Evolutionary conservation across 768 basidiomycete species (phyloP), one percentile per base, ranked within the genome.

Genomic region (Cystofilobasidium bisporidii): DNA sequence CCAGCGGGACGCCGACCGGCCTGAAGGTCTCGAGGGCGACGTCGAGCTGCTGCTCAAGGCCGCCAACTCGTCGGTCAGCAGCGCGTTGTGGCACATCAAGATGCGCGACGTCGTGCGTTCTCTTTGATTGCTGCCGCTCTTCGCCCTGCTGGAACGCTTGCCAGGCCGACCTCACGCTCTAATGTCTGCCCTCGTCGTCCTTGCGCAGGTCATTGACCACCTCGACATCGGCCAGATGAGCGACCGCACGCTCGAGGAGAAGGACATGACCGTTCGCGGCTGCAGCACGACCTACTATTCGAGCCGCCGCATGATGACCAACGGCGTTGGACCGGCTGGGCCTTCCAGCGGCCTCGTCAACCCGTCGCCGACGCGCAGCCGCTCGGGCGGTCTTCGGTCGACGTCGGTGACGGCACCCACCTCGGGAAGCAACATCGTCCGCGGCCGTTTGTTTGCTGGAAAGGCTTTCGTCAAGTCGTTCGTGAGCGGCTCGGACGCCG

Each of bases 321-420:
- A 11, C 6, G 26, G 3, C 9, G 48, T 15, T 24, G 48, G n/a
- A 9, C n/a, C 10, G 20, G 48, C n/a, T 24, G 10, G 11, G 48
- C 48, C 20, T 11, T n/a, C 11, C 48, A 24, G 10, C 28, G 53
- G 3, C 28, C 6, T 3, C 53, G 53, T 30, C 6, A 1, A 22
- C 3, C 53, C 53, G 26, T 56, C 53, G 17, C 53, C 53, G 30
- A 32, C 53, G 20, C 53, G 53, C 50, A 53, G 50, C 50, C 50
- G 50, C 50, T 24, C 50, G 3, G 50, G 43, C 20, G 43, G 43
- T 3, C 43, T 43, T 17, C 43, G 43, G 17, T 43, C 43, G 43
- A 43, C 43, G 47, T 48, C 53, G 30, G 18, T 15, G 15, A 10
- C 18, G 17, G 53, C 53, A 30, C 53, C 53, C 4, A 30, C 28